Evolutionary conservation across 257 asterid species (phyloP).

Genomic region (Linaria vulgaris): DNA sequence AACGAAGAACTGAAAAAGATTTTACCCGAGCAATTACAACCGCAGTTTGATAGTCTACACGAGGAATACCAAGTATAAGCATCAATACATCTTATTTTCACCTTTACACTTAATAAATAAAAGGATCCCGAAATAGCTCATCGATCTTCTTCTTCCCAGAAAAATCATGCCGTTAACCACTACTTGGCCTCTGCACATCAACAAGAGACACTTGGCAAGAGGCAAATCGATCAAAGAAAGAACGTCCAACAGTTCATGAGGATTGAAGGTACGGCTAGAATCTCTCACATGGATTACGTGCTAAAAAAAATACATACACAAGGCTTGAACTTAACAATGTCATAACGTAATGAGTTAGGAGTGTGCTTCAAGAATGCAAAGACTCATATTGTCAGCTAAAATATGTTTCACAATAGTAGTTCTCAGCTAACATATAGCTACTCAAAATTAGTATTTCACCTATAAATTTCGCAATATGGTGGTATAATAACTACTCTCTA

Average conservation of each 20-base stretch:
- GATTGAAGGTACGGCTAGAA: constrained; percentile 69
- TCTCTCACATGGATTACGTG: constrained; percentile 11
- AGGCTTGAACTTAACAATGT: constrained; percentile 3
- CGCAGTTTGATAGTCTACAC: constrained; percentile 47
- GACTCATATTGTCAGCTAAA: too few species aligned
- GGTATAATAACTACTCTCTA: constrained; percentile 7
- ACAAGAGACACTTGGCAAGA: constrained; percentile 37
- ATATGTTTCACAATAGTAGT: too few species aligned
- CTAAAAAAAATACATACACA: constrained; percentile 1
- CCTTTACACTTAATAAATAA: not conserved
- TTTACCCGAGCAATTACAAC: constrained; percentile 50
- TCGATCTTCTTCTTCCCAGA: constrained; percentile 37
- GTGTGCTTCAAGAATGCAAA: not conserved
- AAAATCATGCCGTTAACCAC: constrained; percentile 33
- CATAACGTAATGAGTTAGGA: constrained; percentile 6
- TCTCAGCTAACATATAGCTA: too few species aligned
- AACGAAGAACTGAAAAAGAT: constrained; percentile 63
- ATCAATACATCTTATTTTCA: not conserved
- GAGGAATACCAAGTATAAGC: constrained; percentile 57
- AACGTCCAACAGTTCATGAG: constrained; percentile 76
- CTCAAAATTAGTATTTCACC: too few species aligned
- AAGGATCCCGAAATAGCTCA: constrained; percentile 14
- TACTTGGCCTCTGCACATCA: constrained; percentile 26
- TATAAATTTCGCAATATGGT: not conserved
- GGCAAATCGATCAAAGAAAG: constrained; percentile 51